phyloP scores from a whole-genome alignment of 768 basidiomycete genomes.

The Boletus sp. region DNA sequence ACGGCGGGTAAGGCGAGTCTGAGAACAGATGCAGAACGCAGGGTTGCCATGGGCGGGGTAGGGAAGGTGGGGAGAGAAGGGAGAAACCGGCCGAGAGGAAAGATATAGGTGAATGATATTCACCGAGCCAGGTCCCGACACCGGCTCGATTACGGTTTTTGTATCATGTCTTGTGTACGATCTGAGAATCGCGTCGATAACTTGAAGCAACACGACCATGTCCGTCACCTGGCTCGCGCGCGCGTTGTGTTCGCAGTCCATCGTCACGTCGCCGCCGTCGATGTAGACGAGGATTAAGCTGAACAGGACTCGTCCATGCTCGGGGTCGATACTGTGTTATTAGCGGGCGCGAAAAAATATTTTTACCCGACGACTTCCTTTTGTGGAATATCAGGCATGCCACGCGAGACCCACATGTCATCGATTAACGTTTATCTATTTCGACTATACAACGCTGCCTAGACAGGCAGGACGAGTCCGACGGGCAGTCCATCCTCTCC shows the following conservation, averaged over 20 bases:
- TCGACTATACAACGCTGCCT: slow-evolving; percentile 4
- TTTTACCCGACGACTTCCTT: slow-evolving; percentile 14
- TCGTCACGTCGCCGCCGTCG: slow-evolving; percentile 6
- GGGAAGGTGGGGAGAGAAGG: slow-evolving; percentile 17
- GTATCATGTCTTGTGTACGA: slow-evolving; percentile 11
- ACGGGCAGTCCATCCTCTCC: not conserved
- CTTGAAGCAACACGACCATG: slow-evolving; percentile 1
- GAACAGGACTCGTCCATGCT: slow-evolving; percentile 15
- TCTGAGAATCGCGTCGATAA: slow-evolving; percentile 13
- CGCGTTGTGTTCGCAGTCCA: not conserved
- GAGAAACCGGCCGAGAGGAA: slow-evolving; percentile 12
- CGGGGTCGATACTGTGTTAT: slow-evolving; percentile 20
- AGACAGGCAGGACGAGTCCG: not conserved
- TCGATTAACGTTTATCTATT: slow-evolving; percentile 18
- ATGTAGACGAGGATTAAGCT: not conserved
- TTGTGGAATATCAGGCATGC: slow-evolving; percentile 13
- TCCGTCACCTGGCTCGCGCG: not conserved
- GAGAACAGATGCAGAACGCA: slow-evolving; percentile 28
- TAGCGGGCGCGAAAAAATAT: slow-evolving; percentile 16
- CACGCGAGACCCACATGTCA: slow-evolving; percentile 14
- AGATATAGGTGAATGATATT: slow-evolving; percentile 29
- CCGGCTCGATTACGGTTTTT: slow-evolving; percentile 37
- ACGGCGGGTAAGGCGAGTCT: slow-evolving; percentile 17
- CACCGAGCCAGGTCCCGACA: slow-evolving; percentile 41
- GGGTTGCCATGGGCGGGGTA: slow-evolving; percentile 28